phyloP scores from a whole-genome alignment of 2,329 filamentous ascomycete genomes.

The Ascosphaera pollenicola region DNA sequence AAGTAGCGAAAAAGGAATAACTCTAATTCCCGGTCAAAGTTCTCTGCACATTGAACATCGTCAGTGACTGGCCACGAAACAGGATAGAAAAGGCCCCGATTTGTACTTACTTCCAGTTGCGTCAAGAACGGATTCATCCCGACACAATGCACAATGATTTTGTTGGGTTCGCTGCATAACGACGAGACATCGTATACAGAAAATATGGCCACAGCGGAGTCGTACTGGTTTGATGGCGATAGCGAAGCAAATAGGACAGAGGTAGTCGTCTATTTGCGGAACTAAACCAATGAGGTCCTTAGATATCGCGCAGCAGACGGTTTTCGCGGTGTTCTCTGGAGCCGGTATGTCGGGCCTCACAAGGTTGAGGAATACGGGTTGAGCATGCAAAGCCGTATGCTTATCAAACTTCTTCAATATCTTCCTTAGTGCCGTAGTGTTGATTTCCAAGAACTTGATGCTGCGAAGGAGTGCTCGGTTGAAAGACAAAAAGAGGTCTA shows the following conservation, averaged over 20 bases:
- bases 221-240: conserved; percentile 68
- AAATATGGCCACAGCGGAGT: conserved; percentile 51
- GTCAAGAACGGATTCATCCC: conserved; percentile 45
- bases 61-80: too few relatives aligned
- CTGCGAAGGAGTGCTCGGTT: conserved; percentile 60
- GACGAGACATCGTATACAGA: conserved; percentile 67
- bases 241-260: conserved; percentile 58
- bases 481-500: conserved; percentile 46
- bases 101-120: conserved; percentile 38
- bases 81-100: neutral
- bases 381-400: conserved; percentile 50
- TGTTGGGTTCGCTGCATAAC: conserved; percentile 52
- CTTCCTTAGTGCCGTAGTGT: conserved; percentile 53
- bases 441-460: conserved; percentile 67
- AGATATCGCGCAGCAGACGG: conserved; percentile 53
- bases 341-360: conserved; percentile 39
- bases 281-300: conserved; percentile 50
- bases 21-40: conserved; percentile 46
- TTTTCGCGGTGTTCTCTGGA: conserved; percentile 46
- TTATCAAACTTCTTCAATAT: conserved; percentile 90
- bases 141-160: conserved; percentile 52
- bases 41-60: conserved; percentile 23
- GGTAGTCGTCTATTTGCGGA: conserved; percentile 65
- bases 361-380: conserved; percentile 36
- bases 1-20: conserved; percentile 57